phyloP scores from a whole-genome alignment of 106 monocot species.

The Dendrobium chrysotoxum region DNA sequence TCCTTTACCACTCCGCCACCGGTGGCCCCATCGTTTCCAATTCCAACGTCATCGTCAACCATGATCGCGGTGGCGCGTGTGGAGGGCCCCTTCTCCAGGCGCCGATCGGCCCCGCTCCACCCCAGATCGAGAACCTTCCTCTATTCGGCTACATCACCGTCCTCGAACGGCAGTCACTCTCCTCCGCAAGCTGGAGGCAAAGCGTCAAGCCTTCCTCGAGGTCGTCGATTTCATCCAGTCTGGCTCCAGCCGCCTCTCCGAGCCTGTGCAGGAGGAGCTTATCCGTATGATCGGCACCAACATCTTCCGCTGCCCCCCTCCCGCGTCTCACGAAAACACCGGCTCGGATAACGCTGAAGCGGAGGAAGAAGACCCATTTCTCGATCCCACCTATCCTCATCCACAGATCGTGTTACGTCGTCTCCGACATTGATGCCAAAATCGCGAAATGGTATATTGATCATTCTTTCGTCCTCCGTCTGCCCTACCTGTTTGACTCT shows the following conservation, averaged over 20 bases:
- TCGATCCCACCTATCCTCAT: constrained; percentile 17
- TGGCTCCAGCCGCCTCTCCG: constrained; percentile 2
- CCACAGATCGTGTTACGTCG: constrained; percentile 12
- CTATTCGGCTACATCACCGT: constrained; percentile 3
- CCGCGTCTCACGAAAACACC: constrained; percentile 6
- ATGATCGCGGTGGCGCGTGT: background rate
- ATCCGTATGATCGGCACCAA: background rate
- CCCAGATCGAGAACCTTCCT: background rate
- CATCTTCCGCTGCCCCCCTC: constrained; percentile 11
- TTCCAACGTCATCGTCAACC: constrained; percentile 6
- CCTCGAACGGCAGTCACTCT: background rate
- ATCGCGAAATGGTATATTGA: constrained; percentile 41
- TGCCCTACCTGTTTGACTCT: constrained; percentile 37
- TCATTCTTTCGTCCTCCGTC: constrained; percentile 32
- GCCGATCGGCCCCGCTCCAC: background rate
- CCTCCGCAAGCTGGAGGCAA: constrained; percentile 15
- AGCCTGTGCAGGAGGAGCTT: constrained; percentile 8
- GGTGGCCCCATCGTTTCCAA: background rate
- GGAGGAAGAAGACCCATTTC: constrained; percentile 11
- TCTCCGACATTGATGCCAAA: constrained; percentile 18
- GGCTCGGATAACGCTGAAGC: constrained; percentile 1
- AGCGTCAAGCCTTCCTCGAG: constrained; percentile 9
- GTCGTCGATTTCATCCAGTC: constrained; percentile 14
- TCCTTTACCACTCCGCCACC: background rate
- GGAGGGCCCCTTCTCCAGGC: background rate